Percentiles rank a stretch among this genome's conserved stretches.
Conservation (phyloP, 805 yeast species). For the Myxozyma vanderwaltii region DNA sequence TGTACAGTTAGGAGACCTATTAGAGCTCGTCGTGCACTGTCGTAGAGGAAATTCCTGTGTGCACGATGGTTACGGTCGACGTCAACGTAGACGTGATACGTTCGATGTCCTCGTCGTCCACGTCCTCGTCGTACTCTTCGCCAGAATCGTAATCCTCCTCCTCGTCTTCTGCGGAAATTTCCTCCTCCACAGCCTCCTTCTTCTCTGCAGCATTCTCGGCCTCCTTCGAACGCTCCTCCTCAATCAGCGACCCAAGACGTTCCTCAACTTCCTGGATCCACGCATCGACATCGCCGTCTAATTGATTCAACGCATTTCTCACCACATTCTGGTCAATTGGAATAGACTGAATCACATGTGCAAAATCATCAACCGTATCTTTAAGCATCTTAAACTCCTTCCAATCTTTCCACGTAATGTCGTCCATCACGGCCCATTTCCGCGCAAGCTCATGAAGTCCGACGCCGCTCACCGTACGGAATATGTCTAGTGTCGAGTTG, state of each 20-base stretch:
- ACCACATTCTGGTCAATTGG: conserved; percentile 14
- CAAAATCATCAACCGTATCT: conserved; percentile 27
- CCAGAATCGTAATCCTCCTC: background rate
- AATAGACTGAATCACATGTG: conserved; percentile 19
- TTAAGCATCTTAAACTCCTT: conserved; percentile 23
- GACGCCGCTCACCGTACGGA: conserved; percentile 27
- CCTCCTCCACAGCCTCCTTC: background rate
- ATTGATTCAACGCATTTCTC: background rate
- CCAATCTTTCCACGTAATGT: conserved; percentile 32
- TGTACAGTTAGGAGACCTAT: too few species aligned
- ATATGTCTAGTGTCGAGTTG: conserved; percentile 17
- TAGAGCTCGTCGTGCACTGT: too few species aligned
- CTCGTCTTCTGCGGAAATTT: background rate
- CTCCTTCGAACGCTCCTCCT: conserved; percentile 3
- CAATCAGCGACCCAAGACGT: conserved; percentile 3
- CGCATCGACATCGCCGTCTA: conserved; percentile 16
- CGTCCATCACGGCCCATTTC: conserved; percentile 30
- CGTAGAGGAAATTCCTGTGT: background rate
- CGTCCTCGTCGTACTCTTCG: conserved; percentile 8
- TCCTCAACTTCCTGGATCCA: conserved; percentile 20
- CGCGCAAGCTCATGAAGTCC: conserved; percentile 32
- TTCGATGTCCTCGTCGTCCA: conserved; percentile 3
- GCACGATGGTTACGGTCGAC: conserved; percentile 10
- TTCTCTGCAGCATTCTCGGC: background rate
- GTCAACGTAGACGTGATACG: background rate